Conservation (phyloP, 176 grass and related monocot species). For the Oryza nivara region DNA sequence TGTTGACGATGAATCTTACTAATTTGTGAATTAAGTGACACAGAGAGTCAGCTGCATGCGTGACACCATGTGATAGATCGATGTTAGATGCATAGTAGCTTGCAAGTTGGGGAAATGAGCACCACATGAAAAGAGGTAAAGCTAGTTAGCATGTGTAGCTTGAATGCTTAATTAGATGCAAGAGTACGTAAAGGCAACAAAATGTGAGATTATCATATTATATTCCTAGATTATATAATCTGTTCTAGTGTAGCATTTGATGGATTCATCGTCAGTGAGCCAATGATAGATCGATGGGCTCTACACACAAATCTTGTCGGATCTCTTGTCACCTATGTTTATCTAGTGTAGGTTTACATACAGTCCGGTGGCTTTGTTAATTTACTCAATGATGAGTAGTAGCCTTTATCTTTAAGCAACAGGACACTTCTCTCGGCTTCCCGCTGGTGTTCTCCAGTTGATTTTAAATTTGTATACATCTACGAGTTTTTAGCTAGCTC, state of each 20-base stretch:
- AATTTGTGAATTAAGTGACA: constrained; percentile 1
- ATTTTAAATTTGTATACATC: background rate
- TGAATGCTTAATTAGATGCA: background rate
- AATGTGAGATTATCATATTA: background rate
- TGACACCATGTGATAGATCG: background rate
- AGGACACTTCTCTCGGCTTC: background rate
- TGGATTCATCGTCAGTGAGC: background rate
- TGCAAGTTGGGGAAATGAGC: background rate
- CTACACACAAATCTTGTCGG: background rate
- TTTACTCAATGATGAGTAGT: background rate
- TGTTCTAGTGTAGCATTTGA: background rate
- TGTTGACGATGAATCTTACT: background rate
- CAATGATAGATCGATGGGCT: constrained; percentile 9
- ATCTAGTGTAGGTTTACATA: background rate
- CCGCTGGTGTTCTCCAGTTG: background rate
- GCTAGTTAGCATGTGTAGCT: background rate
- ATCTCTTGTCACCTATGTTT: background rate
- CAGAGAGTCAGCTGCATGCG: background rate
- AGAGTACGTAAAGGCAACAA: background rate
- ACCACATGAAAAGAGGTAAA: background rate
- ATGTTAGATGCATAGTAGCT: background rate
- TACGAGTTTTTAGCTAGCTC: background rate
- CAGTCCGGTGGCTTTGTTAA: background rate
- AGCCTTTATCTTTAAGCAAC: background rate
- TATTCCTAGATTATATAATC: background rate